Evolutionary conservation across 2,329 filamentous ascomycete genomes (phyloP), one percentile per base, ranked within the genome.

Genomic region (Herpotrichia juniperi): DNA sequence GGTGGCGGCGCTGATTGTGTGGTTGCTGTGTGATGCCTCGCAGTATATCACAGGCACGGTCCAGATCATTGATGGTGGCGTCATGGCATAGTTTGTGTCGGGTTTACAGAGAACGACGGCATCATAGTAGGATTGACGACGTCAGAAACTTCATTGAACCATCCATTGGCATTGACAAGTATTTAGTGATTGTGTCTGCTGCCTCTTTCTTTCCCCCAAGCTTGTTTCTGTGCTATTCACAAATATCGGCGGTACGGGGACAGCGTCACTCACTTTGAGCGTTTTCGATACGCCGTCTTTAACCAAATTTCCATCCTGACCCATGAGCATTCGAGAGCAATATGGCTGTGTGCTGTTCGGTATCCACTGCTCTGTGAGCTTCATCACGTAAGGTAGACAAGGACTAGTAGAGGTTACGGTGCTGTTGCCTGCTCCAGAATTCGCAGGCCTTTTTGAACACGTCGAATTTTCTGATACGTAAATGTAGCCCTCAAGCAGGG

Each of bases 41-140:
- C 73, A 71, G 16, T 80, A 74, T 62, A 74, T 78, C 2, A 80
- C 78, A 1, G 78, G 78, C 1, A 68, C 72, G 4, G 67, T 76
- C 8, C 68, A 76, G 34, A 72, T 61, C 48, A 73, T 79, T 17
- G 78, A 81, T 63, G 78, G 78, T 4, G 77, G 75, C 0, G 74
- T 73, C 66, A 58, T 60, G 53, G 53, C 54, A 19, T 57, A 45
- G 28, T 24, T 31, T 28, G 12, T 19, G 26, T 28, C n/a, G n/a
- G n/a, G n/a, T n/a, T n/a, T n/a, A n/a, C n/a, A n/a, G n/a, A n/a
- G n/a, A n/a, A n/a, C n/a, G n/a, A n/a, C n/a, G n/a, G n/a, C n/a
- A n/a, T n/a, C n/a, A n/a, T n/a, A n/a, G n/a, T n/a, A n/a, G n/a
- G n/a, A n/a, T n/a, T n/a, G n/a, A n/a, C n/a, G n/a, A n/a, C n/a